Conservation (phyloP, 2,329 filamentous ascomycete genomes). For the Fusarium gaditjirri region DNA sequence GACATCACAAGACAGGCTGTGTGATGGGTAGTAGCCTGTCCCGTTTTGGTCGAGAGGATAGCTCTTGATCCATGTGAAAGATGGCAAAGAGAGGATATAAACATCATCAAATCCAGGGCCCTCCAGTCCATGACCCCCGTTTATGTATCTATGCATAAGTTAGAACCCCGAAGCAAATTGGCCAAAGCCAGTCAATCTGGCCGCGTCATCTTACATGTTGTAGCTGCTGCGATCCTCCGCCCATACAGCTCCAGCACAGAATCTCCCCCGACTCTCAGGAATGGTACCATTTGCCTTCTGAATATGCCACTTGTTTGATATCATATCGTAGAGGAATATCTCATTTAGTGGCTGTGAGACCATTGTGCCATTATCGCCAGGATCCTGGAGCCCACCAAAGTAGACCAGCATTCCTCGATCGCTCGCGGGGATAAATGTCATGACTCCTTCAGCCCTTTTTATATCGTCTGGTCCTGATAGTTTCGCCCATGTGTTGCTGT, state of each 20-base stretch:
- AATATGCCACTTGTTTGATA: background rate
- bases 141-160: background rate
- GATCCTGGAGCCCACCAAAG: background rate
- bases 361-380: background rate
- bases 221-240: background rate
- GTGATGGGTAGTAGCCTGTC: background rate
- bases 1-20: background rate
- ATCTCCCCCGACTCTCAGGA: background rate
- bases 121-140: background rate
- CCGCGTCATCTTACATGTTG: background rate
- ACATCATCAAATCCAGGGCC: background rate
- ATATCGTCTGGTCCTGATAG: background rate
- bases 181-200: rapidly evolving
- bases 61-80: conserved; percentile 1
- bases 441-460: background rate
- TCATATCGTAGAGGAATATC: conserved; percentile 1
- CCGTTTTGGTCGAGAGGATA: conserved; percentile 6
- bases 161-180: rapidly evolving
- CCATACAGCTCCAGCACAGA: conserved; percentile 6
- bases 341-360: background rate
- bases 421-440: background rate
- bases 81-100: background rate
- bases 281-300: background rate
- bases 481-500: background rate
- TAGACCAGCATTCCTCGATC: conserved; percentile 3